Conservation (phyloP, 352 stramenopile genomes). For the Vaucheria bursata region DNA sequence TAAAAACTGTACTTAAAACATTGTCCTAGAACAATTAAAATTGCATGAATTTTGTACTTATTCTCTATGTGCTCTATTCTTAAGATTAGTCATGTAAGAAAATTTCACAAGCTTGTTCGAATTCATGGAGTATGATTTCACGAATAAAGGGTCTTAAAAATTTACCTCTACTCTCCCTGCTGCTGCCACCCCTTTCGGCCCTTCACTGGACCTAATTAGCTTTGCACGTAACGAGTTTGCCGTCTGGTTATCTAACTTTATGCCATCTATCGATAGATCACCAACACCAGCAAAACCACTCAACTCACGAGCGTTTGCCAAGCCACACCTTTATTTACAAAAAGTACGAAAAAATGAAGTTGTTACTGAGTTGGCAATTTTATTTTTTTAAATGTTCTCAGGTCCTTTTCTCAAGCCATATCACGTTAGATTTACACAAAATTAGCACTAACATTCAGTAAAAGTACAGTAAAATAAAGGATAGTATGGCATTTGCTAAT, state of each 20-base stretch:
- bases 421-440: no score
- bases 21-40: no score
- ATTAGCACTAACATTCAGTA: no score
- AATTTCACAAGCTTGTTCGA: neutral
- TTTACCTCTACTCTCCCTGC: constrained; percentile 7
- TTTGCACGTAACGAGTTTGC: neutral
- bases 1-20: no score
- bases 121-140: neutral
- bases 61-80: neutral
- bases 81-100: neutral
- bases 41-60: no score
- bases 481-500: no score
- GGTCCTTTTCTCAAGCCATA: no score
- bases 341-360: no score
- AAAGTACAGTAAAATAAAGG: no score
- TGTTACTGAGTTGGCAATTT: no score
- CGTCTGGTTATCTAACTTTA: constrained; percentile 25
- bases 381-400: no score
- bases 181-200: constrained; percentile 20
- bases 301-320: constrained; percentile 17
- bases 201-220: neutral
- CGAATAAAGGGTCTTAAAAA: constrained; percentile 20
- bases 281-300: constrained; percentile 20
- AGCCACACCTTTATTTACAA: neutral
- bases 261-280: constrained; percentile 13